Evolutionary conservation across 106 monocot genomes (phyloP).

Genomic region (Chionographis japonica): DNA sequence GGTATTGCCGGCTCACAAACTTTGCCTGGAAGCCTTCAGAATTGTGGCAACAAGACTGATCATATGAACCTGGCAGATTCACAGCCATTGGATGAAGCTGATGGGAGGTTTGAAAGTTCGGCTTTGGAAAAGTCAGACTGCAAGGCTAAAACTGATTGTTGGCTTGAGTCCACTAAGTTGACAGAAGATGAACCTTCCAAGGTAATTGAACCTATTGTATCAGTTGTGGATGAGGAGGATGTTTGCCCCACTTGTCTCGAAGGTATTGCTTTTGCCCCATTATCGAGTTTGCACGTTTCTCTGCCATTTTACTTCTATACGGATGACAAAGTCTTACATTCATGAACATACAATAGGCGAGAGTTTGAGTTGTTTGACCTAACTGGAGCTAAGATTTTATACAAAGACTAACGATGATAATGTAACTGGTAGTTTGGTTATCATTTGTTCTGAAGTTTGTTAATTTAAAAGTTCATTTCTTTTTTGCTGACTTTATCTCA

Average conservation of each 20-base stretch:
- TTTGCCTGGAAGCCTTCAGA: conserved; percentile 17
- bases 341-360: no score
- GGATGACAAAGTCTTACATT: no score
- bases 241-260: conserved; percentile 94
- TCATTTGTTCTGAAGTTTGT: no score
- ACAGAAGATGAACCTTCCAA: conserved; percentile 36
- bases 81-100: conserved; percentile 12
- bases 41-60: conserved; percentile 30
- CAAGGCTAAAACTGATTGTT: conserved; percentile 23
- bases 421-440: no score
- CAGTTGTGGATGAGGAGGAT: conserved; percentile 66
- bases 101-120: conserved; percentile 19
- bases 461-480: no score
- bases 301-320: no score
- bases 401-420: no score
- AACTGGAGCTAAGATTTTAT: no score
- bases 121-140: conserved; percentile 34
- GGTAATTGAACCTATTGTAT: conserved; percentile 9
- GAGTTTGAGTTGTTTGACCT: no score
- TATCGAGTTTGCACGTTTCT: no score
- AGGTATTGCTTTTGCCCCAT: conserved; percentile 45
- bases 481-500: no score
- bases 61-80: conserved; percentile 9
- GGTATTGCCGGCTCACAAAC: conserved; percentile 24
- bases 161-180: conserved; percentile 19